Conservation (phyloP, 192 early-diverging fungal genomes). For the Linnemannia elongata region DNA sequence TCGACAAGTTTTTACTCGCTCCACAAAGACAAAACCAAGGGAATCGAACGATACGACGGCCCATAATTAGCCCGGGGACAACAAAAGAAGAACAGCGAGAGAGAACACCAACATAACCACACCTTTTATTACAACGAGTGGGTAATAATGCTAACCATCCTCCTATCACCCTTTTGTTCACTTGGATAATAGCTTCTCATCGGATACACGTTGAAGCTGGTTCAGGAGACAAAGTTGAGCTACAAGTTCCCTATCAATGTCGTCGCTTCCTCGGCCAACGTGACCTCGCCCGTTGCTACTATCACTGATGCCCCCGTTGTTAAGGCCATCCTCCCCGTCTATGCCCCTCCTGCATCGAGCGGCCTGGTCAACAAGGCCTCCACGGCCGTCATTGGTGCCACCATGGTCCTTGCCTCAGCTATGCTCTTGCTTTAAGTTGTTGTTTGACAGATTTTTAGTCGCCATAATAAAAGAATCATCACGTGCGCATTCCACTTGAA, state of each 20-base stretch:
- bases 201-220: conserved; percentile 28
- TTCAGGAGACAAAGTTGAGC: conserved; percentile 17
- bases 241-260: conserved; percentile 40
- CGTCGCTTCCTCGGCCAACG: conserved; percentile 16
- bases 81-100: not conserved
- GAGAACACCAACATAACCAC: not conserved
- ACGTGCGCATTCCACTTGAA: not conserved
- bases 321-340: conserved; percentile 27
- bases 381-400: conserved; percentile 24
- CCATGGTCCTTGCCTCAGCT: conserved; percentile 28
- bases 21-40: not conserved
- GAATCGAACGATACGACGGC: not conserved
- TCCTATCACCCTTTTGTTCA: not conserved
- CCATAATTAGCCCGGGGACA: not conserved
- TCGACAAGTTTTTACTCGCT: not conserved
- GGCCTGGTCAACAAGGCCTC: conserved; percentile 27
- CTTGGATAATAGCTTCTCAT: conserved; percentile 23
- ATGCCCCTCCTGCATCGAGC: conserved; percentile 17
- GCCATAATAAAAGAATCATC: not conserved
- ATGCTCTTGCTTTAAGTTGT: conserved; percentile 26
- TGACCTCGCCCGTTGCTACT: conserved; percentile 20
- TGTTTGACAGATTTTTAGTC: no score
- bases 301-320: conserved; percentile 13
- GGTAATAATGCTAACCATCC: not conserved
- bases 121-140: not conserved